Evolutionary conservation across 2,329 filamentous ascomycete species (phyloP).

Genomic region (Bipolaris cookei): DNA sequence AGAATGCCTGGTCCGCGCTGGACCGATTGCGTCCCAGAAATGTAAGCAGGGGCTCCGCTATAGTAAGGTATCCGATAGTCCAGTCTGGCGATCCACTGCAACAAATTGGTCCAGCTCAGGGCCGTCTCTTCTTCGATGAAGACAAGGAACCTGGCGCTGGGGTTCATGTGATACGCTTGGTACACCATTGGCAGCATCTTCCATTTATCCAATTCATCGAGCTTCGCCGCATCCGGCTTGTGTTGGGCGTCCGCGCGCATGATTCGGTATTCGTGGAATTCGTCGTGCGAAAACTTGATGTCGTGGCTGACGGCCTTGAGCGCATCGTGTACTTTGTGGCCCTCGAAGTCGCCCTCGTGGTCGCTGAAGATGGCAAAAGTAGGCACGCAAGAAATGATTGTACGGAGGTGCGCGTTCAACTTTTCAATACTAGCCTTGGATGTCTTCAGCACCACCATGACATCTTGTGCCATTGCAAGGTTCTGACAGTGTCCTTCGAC

Average conservation of each 20-base stretch:
- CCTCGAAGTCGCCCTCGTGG: slow-evolving; percentile 59
- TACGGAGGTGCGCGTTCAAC: slow-evolving; percentile 61
- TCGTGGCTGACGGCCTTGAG: slow-evolving; percentile 51
- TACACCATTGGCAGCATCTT: slow-evolving; percentile 64
- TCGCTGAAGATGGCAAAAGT: slow-evolving; percentile 66
- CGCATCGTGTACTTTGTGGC: slow-evolving; percentile 59
- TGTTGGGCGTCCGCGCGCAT: slow-evolving; percentile 53
- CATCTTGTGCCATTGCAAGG: slow-evolving; percentile 52
- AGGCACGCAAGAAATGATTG: slow-evolving; percentile 62
- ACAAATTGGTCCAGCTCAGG: slow-evolving; percentile 46
- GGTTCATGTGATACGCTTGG: slow-evolving; percentile 51
- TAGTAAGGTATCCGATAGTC: slow-evolving; percentile 53
- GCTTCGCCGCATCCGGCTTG: slow-evolving; percentile 52
- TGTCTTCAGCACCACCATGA: slow-evolving; percentile 64
- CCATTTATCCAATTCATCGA: slow-evolving; percentile 63
- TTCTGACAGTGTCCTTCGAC: slow-evolving; percentile 32
- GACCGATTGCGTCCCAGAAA: slow-evolving; percentile 49
- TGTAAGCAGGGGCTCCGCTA: slow-evolving; percentile 48
- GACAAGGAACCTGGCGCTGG: slow-evolving; percentile 37
- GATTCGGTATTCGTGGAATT: slow-evolving; percentile 61
- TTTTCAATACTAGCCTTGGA: slow-evolving; percentile 65
- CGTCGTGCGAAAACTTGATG: slow-evolving; percentile 49
- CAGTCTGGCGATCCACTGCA: slow-evolving; percentile 50
- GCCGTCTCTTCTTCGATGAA: slow-evolving; percentile 48
- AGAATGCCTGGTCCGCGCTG: slow-evolving; percentile 54